Conservation (phyloP, 1,284 basidiomycete species). For the Gomphus bonarii region DNA sequence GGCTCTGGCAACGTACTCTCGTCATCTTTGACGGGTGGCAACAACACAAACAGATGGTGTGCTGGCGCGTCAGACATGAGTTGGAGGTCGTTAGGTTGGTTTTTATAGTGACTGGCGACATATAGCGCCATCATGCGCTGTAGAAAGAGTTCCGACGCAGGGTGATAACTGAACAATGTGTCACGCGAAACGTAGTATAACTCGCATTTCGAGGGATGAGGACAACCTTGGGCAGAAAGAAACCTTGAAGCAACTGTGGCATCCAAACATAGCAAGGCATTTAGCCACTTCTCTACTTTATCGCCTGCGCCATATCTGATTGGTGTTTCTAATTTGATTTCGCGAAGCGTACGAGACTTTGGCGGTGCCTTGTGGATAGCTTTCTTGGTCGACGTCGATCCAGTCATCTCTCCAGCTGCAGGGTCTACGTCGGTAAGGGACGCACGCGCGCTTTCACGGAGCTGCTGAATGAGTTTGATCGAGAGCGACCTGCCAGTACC, state of each 20-base stretch:
- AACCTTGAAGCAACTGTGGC: constrained; percentile 65
- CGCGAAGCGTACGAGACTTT: constrained; percentile 74
- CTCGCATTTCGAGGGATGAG: constrained; percentile 90
- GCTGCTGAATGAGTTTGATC: constrained; percentile 95
- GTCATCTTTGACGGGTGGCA: constrained; percentile 85
- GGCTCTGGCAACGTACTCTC: constrained; percentile 85
- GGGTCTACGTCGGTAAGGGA: constrained; percentile 34
- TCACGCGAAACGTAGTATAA: constrained; percentile 95
- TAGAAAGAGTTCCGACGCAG: constrained; percentile 92
- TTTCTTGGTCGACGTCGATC: constrained; percentile 40
- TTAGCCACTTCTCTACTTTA: constrained; percentile 92
- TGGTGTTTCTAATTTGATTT: constrained; percentile 92
- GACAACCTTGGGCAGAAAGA: constrained; percentile 64
- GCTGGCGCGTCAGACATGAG: constrained; percentile 95
- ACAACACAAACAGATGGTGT: constrained; percentile 91
- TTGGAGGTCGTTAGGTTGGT: constrained; percentile 97
- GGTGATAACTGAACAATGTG: constrained; percentile 95
- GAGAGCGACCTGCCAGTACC: constrained; percentile 96
- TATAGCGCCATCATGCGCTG: constrained; percentile 99
- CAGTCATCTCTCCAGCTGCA: constrained; percentile 26
- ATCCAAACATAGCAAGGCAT: constrained; percentile 85
- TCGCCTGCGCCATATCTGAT: constrained; percentile 90
- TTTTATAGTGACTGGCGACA: constrained; percentile 98
- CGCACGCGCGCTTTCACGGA: constrained; percentile 79
- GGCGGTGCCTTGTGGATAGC: constrained; percentile 40